These are phyloP conservation scores for Debaryomyces fabryi DNA, from an alignment of 1,139 yeast species.

Conservation along the genomic window DNA sequence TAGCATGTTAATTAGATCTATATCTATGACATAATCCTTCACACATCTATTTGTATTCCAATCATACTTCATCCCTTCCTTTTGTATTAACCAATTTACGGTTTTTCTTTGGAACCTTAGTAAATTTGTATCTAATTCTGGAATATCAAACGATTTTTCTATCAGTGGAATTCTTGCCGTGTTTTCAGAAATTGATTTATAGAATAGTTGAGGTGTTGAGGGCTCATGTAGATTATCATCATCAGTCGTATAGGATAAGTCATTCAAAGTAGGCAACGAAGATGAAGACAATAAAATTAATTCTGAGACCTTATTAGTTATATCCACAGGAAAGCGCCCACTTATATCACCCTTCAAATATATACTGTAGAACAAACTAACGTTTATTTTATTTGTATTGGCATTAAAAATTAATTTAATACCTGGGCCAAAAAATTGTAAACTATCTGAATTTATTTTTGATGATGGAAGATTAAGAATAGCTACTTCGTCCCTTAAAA, in stretches of 20 bases:
- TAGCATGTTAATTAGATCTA: slow-evolving; percentile 11
- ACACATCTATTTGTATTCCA: slow-evolving; percentile 26
- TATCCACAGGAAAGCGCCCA: slow-evolving; percentile 15
- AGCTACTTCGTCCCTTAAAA: slow-evolving; percentile 16
- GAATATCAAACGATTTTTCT: slow-evolving; percentile 33
- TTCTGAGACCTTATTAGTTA: slow-evolving; percentile 14
- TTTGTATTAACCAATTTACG: slow-evolving; percentile 62
- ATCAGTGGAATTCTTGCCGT: slow-evolving; percentile 28
- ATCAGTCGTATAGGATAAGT: not conserved
- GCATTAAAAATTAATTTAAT: slow-evolving; percentile 14
- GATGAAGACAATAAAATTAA: slow-evolving; percentile 12
- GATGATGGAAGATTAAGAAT: slow-evolving; percentile 16
- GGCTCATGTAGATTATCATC: slow-evolving; percentile 14
- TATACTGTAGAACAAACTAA: slow-evolving; percentile 14
- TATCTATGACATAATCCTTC: slow-evolving; percentile 20
- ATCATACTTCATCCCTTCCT: slow-evolving; percentile 56
- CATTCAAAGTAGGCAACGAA: slow-evolving; percentile 10
- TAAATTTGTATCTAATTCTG: slow-evolving; percentile 52
- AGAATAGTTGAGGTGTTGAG: slow-evolving; percentile 33
- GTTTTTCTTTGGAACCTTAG: slow-evolving; percentile 65
- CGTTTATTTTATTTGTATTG: slow-evolving; percentile 9
- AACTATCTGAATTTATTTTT: slow-evolving; percentile 16
- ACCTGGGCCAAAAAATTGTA: slow-evolving; percentile 14
- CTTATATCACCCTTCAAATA: slow-evolving; percentile 18
- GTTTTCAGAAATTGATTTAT: slow-evolving; percentile 36